Evolutionary conservation across 1,139 yeast genomes (phyloP).

Genomic region (Pichiaceae sp.): DNA sequence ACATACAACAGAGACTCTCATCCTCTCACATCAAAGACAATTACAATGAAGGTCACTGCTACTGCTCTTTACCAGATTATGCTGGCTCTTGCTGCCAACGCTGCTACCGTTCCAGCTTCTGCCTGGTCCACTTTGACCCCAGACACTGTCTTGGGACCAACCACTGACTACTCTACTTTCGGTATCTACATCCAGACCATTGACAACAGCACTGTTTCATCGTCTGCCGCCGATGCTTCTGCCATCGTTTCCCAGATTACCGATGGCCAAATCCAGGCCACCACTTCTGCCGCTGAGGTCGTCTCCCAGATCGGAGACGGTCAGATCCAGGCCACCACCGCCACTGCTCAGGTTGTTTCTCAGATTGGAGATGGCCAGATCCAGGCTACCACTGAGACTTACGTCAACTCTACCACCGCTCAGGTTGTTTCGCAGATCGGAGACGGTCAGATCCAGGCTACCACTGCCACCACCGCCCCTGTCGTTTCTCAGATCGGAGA

Average conservation of each 20-base stretch:
- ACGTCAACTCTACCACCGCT: slow-evolving; percentile 4
- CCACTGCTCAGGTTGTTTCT: slow-evolving; percentile 25
- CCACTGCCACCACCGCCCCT: slow-evolving; percentile 11
- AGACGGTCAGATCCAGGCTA: slow-evolving; percentile 16
- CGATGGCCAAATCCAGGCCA: slow-evolving; percentile 22
- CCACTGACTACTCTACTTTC: slow-evolving; percentile 55
- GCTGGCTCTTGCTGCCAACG: slow-evolving; percentile 41
- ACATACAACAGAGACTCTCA: no score
- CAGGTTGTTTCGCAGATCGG: slow-evolving; percentile 15
- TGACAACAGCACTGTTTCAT: slow-evolving; percentile 27
- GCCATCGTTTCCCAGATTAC: slow-evolving; percentile 30
- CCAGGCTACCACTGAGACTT: slow-evolving; percentile 30
- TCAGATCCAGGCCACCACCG: slow-evolving; percentile 28
- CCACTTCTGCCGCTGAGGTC: slow-evolving; percentile 16
- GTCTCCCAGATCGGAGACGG: slow-evolving; percentile 32
- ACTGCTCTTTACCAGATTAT: not conserved
- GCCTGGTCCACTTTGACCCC: slow-evolving; percentile 75
- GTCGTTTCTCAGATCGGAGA: slow-evolving; percentile 30
- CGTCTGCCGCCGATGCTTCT: slow-evolving; percentile 22
- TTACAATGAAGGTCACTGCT: not conserved
- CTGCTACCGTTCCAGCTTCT: slow-evolving; percentile 63
- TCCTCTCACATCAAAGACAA: not conserved
- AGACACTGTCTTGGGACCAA: slow-evolving; percentile 47
- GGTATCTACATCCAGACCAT: slow-evolving; percentile 66
- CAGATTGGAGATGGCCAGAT: slow-evolving; percentile 37